Base-by-base conservation (phyloP, 306 rosid species). In the Cicer pinnatifidum region DNA sequence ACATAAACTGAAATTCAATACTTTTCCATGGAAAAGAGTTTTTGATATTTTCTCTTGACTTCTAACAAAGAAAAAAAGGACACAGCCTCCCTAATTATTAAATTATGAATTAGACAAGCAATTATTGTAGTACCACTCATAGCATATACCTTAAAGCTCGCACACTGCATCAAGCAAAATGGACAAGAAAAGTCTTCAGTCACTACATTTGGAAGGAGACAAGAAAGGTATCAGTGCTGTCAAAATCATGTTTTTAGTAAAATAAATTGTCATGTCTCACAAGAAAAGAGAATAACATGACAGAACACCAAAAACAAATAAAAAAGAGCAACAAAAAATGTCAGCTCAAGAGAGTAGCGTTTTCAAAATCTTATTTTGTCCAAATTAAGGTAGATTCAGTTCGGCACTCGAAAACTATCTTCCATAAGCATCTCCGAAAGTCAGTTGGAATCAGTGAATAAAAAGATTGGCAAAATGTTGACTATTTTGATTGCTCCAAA, bases 111-210 rank as follows among this genome's bases (percentile, higher is more conserved):
- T 8, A 17, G 80, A 71, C 1, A 5, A 67, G 43, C 69, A 66
- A 70, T 23, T 28, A 66, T 23, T 64, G 73, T 35, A 67, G 72
- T 28, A 50, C 63, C 78, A 60, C 51, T 74, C 46, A 43, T 43
- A 45, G 59, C 53, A 61, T 56, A 61, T 83, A 91, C 99, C 99
- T 91, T 91, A 87, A 86, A 91, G 91, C 89, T 90, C 51, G 90
- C 91, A 66, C 99, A 91, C 76, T 80, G 90, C 93, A 90, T 88
- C 87, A 88, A 78, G 84, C 99, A 94, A 91, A 94, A 91, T 17
- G 99, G 96, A 69, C 99, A 94, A 75, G 93, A 68, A 82, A 89
- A 91, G 82, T 86, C 91, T 78, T 94, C 99, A 7, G 97, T 91
- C 67, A 91, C 99, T 94, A 90, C 81, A 87, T 71, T 74, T 72